Percentiles rank a stretch among this genome's conserved stretches.
These are phyloP conservation scores for Macrophomina pseudophaseolina DNA, from an alignment of 2,329 filamentous ascomycete genomes.

Conservation along the genomic window DNA sequence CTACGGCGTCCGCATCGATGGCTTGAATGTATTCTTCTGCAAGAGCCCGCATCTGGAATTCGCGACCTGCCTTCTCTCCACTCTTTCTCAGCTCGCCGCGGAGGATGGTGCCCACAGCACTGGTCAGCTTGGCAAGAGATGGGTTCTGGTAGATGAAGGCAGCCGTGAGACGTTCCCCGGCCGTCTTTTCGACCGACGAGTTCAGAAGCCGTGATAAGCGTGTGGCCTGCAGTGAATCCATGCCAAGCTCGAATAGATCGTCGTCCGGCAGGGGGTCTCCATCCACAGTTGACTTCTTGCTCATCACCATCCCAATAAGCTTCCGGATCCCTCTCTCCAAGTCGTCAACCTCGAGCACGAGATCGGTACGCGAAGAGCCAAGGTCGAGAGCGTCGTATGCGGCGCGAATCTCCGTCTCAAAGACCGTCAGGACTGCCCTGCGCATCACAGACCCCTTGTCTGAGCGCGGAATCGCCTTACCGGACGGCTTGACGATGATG, in stretches of 20 bases:
- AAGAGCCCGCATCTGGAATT: not conserved
- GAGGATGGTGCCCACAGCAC: not conserved
- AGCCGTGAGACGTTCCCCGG: not conserved
- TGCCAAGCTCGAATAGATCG: conserved; percentile 42
- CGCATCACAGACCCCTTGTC: conserved; percentile 37
- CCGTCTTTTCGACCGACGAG: not conserved
- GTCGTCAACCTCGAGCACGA: not conserved
- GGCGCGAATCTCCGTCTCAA: conserved; percentile 34
- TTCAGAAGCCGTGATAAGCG: conserved; percentile 19
- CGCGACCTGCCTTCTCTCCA: not conserved
- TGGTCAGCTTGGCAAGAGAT: not conserved
- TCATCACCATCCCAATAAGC: conserved; percentile 10
- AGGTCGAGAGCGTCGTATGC: conserved; percentile 29
- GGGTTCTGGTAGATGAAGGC: conserved; percentile 5
- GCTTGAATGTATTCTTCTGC: not conserved
- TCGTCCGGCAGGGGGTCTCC: not conserved
- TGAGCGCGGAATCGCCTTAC: conserved; percentile 31
- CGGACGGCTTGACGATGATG: conserved; percentile 22
- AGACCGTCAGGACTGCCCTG: conserved; percentile 32
- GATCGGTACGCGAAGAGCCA: not conserved
- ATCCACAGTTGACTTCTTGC: conserved; percentile 16
- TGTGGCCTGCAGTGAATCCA: conserved; percentile 49
- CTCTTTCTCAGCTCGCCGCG: not conserved
- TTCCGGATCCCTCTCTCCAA: conserved; percentile 28
- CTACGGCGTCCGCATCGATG: not conserved